Evolutionary conservation across 2,329 filamentous ascomycete species (phyloP), one percentile per base, ranked within the genome.

Genomic region (Ophiognomonia clavigignenti-juglandacearum): DNA sequence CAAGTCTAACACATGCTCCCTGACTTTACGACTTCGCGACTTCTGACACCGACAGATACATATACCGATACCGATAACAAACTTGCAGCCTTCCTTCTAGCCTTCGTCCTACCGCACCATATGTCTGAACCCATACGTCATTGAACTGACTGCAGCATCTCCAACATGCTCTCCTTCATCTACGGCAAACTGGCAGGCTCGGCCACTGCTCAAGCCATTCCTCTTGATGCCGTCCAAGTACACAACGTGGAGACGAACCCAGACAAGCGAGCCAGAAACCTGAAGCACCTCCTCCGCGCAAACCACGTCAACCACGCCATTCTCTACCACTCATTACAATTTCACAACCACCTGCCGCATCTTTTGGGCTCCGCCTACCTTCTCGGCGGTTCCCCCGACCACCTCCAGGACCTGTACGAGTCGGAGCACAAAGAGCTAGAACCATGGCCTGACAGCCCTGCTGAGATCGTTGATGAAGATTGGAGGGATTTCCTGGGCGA

Each of bases 251-350:
- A 97, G 68, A 85, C 84, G 5, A 76, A 82, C 39, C 77, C 83
- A 8, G 89, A 95, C 61, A 92, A 88, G 64, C 76, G 86, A 47
- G 82, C 86, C 16, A 77, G 92, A 52, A 88, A 88, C 18, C 74
- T 98, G 52, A 96, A 95, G 70, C 90, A 97, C 67, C 73, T 98
- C 13, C 66, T 98, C 51, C 88, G 87, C 65, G 85, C 91, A 43
- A 97, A 97, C 64, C 93, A 98, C 69, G 84, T 85, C 56, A 96
- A 93, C 62, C 80, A 95, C 66, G 82, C 89, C 26, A 83, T 97
- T 55, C 69, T 96, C 45, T 93, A 87, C 64, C 82, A 91, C 62
- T 64, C 86, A 44, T 71, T 86, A 4, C 72, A 78, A 52, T 93
- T 83, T 58, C 82, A 93, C 69, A 97, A 97, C 61, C 87, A 95